Conservation (phyloP, 805 yeast genomes). For the Wickerhamiella nectarea region DNA sequence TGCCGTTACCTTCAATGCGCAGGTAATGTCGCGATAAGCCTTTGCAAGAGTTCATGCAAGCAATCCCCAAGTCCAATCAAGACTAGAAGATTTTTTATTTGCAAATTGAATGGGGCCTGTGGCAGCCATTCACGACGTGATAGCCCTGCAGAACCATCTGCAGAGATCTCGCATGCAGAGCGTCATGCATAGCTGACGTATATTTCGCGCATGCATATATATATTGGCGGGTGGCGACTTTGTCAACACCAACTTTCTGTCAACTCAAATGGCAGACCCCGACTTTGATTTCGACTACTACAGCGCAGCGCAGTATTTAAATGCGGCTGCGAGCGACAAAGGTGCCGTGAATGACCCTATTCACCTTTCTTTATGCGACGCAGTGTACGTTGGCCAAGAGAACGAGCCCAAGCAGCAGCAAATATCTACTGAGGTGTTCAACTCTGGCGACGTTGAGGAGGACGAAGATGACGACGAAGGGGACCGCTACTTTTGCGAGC, state of each 20-base stretch:
- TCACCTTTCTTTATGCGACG: neutral
- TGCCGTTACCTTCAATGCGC: no score
- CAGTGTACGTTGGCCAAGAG: neutral
- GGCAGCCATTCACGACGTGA: no score
- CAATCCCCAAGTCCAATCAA: no score
- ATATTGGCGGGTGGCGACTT: neutral
- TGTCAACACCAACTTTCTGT: neutral
- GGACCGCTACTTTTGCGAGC: conserved; percentile 1
- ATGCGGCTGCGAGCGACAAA: neutral
- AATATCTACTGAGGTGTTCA: neutral
- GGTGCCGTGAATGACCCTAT: neutral
- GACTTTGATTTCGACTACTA: neutral
- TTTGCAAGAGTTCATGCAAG: no score
- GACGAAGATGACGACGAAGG: conserved; percentile 5
- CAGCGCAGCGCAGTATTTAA: neutral
- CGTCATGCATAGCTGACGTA: neutral
- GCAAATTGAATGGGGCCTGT: no score
- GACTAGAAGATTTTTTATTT: no score
- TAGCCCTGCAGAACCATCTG: neutral
- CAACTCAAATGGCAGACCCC: neutral
- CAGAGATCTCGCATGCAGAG: neutral
- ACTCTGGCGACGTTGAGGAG: neutral
- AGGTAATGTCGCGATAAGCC: no score
- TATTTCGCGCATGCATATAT: neutral
- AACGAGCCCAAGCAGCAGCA: neutral